Conservation (phyloP, 176 grass and related monocot species). For the Carex myosuroides region DNA sequence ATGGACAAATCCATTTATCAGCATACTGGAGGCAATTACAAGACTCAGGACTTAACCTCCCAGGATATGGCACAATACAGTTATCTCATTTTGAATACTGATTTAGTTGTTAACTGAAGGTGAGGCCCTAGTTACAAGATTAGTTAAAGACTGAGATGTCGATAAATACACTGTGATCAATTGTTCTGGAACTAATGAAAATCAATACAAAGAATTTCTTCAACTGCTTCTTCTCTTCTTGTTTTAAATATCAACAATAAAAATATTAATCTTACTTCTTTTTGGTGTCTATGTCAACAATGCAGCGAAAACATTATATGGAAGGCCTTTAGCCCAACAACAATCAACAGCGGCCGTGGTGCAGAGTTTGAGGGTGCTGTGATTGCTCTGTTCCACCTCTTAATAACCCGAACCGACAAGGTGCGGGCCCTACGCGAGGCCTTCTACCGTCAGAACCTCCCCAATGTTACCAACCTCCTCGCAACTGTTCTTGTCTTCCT, state of each 20-base stretch:
- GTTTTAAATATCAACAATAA: background rate
- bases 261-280: background rate
- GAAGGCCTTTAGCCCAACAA: constrained; percentile 46
- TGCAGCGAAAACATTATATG: constrained; percentile 43
- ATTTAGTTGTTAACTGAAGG: no score
- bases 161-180: no score
- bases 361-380: constrained; percentile 51
- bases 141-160: no score
- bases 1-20: no score
- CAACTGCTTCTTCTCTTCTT: no score
- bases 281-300: background rate
- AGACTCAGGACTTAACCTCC: no score
- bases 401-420: constrained; percentile 39
- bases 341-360: constrained; percentile 45
- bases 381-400: constrained; percentile 40
- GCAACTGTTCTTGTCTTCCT: constrained; percentile 50
- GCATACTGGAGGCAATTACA: no score
- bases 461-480: constrained; percentile 47
- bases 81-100: no score
- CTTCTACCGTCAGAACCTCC: constrained; percentile 49
- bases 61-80: no score
- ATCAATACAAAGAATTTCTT: no score
- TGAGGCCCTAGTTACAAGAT: no score
- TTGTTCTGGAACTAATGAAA: no score
- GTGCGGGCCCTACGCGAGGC: constrained; percentile 42